phyloP scores from a whole-genome alignment of 2,329 filamentous ascomycete species.

The Cercospora nicotianae region DNA sequence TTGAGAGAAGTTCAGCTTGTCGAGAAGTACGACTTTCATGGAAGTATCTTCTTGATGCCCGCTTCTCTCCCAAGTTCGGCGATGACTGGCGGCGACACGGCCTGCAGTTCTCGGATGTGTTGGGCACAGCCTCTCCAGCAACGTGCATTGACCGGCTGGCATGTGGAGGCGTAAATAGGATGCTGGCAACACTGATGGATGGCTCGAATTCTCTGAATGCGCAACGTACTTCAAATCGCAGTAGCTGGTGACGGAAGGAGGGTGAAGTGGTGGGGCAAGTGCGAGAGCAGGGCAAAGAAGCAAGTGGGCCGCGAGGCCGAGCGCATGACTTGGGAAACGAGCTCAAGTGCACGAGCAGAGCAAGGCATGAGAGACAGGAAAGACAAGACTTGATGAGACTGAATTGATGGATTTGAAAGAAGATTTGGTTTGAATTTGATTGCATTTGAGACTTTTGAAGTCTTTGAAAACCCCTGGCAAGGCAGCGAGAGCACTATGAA shows the following conservation, averaged over 20 bases:
- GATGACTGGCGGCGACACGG: neutral
- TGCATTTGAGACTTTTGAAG: neutral
- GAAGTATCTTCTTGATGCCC: neutral
- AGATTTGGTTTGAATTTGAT: neutral
- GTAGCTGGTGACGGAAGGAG: neutral
- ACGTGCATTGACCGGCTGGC: neutral
- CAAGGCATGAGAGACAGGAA: neutral
- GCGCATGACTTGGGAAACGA: neutral
- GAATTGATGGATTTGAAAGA: neutral
- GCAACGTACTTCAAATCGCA: neutral
- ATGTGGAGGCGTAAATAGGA: neutral
- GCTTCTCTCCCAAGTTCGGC: neutral
- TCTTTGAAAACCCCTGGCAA: neutral
- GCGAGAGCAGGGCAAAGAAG: neutral
- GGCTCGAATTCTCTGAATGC: neutral
- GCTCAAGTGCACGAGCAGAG: neutral
- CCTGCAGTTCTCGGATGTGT: neutral
- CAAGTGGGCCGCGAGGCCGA: neutral
- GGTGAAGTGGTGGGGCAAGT: neutral
- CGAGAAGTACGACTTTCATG: neutral
- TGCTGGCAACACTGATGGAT: neutral
- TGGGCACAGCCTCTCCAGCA: neutral
- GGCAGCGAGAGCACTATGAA: slow-evolving; percentile 2
- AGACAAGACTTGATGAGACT: neutral
- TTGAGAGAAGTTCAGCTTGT: neutral